Base-by-base conservation (phyloP, 2,329 filamentous ascomycete genomes). In the Phialocephala sp. region DNA sequence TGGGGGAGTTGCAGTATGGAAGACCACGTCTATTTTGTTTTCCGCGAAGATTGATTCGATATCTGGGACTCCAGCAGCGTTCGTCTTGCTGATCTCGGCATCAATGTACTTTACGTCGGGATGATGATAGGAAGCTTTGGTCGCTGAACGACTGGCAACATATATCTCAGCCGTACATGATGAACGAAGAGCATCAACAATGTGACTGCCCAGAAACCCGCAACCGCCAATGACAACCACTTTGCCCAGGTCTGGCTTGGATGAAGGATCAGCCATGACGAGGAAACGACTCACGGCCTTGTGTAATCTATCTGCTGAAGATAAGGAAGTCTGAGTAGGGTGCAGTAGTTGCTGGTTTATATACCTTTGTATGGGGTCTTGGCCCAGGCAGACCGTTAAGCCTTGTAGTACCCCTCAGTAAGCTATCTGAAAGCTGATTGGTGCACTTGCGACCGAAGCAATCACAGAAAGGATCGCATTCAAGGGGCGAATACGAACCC, bases 171-270 rank as follows among this genome's bases (percentile, higher is more conserved):
- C 58, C 20, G 47, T 24, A 32, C 32, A 60, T 32, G 41, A 32
- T 32, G 58, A 45, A 55, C 14, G 24, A 45, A 60, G 41, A 11
- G 37, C 32, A 35, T 60, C 58, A 11, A 60, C 41, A 35, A 60
- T 60, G 32, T 60, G 58, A 43, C 58, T 60, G 4, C 58, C 58
- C 6, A 60, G 24, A 27, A 60, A 60, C 27, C 58, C 58, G n/a
- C 5, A 47, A 20, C 58, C 58, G 12, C 58, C 58, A 35, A 60
- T 45, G 41, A 60, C 58, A 20, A 60, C 36, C 22, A 50, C 58
- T 32, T 50, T 60, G 39, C 58, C 58, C 20, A 60, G 22, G 15
- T 27, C 22, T 32, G 22, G 37, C 39, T 60, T 60, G 32, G 52
- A 36, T 5, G 52, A 55, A 55, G 27, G 14, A 15, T 15, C 24